Conservation (phyloP, 2,329 filamentous ascomycete genomes). For the Septoria petroselini region DNA sequence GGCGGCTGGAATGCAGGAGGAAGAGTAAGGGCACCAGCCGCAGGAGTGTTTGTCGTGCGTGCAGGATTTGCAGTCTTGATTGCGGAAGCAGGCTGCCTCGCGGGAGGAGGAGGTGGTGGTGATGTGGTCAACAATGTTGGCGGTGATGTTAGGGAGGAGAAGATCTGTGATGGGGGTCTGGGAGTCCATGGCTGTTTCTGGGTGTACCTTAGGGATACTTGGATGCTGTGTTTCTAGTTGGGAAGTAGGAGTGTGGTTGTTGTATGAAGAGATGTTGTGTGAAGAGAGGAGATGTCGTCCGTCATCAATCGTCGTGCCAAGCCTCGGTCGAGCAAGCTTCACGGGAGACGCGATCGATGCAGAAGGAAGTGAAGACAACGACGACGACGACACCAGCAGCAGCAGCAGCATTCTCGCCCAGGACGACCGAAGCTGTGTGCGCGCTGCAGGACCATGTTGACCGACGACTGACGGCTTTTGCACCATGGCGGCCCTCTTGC, state of each 20-base stretch:
- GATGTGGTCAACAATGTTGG: not conserved
- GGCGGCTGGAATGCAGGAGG: constrained; percentile 44
- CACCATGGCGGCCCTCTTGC: constrained; percentile 20
- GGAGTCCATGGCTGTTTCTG: not conserved
- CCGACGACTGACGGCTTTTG: not conserved
- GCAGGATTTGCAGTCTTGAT: constrained; percentile 36
- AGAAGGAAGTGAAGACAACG: not conserved
- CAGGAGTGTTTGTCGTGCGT: constrained; percentile 35
- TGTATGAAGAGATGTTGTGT: not conserved
- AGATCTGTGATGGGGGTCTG: constrained; percentile 1
- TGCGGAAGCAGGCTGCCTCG: constrained; percentile 33
- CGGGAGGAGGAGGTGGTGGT: constrained; percentile 14
- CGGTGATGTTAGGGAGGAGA: not conserved
- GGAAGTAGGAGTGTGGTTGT: not conserved
- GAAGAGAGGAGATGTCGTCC: not conserved
- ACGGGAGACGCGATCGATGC: not conserved
- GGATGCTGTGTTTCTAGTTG: no score
- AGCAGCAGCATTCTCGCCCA: not conserved
- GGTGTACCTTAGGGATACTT: no score
- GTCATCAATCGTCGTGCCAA: constrained; percentile 11
- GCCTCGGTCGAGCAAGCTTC: constrained; percentile 1
- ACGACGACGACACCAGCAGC: not conserved
- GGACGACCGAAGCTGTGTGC: not conserved
- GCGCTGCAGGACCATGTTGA: constrained; percentile 6
- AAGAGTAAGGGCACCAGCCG: constrained; percentile 46